Evolutionary conservation across 148 eudicot genomes (phyloP).

Genomic region (Selenicereus undatus): DNA sequence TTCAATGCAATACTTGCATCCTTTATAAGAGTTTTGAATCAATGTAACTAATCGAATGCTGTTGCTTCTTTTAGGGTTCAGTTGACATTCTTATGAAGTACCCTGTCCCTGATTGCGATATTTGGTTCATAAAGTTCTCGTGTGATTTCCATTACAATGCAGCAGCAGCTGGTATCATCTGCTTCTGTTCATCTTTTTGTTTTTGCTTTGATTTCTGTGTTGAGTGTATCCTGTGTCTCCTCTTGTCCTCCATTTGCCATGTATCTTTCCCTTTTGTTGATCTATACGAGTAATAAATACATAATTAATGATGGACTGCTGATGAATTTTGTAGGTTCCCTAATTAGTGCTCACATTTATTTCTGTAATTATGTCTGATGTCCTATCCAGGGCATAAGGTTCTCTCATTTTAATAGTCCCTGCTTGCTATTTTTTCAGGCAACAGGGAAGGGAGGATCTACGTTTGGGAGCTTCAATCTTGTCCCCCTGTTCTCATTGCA

Average conservation of each 20-base stretch:
- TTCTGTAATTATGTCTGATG: neutral
- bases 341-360: neutral
- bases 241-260: neutral
- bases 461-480: constrained; percentile 94
- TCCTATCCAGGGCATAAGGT: neutral
- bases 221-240: neutral
- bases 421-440: constrained; percentile 43
- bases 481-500: constrained; percentile 84
- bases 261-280: neutral
- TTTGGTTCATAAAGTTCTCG: constrained; percentile 97
- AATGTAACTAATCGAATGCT: neutral
- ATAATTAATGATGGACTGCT: neutral
- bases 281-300: neutral
- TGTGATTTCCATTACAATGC: constrained; percentile 81
- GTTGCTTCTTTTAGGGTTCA: constrained; percentile 3
- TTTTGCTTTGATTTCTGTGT: neutral
- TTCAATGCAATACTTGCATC: neutral
- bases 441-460: constrained; percentile 81
- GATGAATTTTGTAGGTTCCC: neutral
- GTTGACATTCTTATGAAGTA: constrained; percentile 54
- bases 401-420: neutral
- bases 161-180: constrained; percentile 70
- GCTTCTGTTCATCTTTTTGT: neutral
- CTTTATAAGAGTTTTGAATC: neutral
- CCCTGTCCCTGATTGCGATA: constrained; percentile 83